Base-by-base conservation (phyloP, 805 yeast species). In the Hagleromyces aurorensis region DNA sequence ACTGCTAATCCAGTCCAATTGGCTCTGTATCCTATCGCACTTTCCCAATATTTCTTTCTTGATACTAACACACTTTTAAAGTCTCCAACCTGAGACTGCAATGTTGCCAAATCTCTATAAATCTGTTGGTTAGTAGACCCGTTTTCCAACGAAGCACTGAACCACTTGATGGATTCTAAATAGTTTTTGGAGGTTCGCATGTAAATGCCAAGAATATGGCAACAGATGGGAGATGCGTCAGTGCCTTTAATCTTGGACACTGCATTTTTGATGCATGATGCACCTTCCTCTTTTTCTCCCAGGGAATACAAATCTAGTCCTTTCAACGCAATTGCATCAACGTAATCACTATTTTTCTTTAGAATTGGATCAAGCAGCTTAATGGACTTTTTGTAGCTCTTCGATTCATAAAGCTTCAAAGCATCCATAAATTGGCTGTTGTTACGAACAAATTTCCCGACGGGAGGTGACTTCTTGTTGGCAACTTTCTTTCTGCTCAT, bases 1-100 rank as follows among this genome's bases (percentile, higher is more conserved):
- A 85, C 67, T 1, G 94, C 95, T 29, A 81, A 66, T 0, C 79
- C 78, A 1, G 94, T 81, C 95, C 96, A 87, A 50, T 84, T 82
- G 38, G 89, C 86, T 41, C 96, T 70, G 52, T 74, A 82, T 0
- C 94, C 94, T 7, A 91, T 75, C 44, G 71, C 78, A 15, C 70
- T 68, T 45, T 79, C 82, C 55, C 91, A 67, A 46, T 75, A 76
- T 21, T 67, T 65, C 36, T 72, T 74, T 45, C 96, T 70, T 2
- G 89, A 70, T 7, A 61, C 70, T 4, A 72, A 66, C 38, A 80
- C 66, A 14, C 67, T 67, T 43, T 70, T 71, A 51, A 64, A 84
- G 48, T 84, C 87, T 37, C 96, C 74, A 40, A 68, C 64, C 47
- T 91, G 97, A 16, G 81, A 62, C 49, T 87, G 89, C 58, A 84